A percentile compares a stretch with the other conserved stretches of the same genome.
These are phyloP conservation scores for Sclerospora graminicola DNA, from an alignment of 352 stramenopile genomes.

Conservation along the genomic window DNA sequence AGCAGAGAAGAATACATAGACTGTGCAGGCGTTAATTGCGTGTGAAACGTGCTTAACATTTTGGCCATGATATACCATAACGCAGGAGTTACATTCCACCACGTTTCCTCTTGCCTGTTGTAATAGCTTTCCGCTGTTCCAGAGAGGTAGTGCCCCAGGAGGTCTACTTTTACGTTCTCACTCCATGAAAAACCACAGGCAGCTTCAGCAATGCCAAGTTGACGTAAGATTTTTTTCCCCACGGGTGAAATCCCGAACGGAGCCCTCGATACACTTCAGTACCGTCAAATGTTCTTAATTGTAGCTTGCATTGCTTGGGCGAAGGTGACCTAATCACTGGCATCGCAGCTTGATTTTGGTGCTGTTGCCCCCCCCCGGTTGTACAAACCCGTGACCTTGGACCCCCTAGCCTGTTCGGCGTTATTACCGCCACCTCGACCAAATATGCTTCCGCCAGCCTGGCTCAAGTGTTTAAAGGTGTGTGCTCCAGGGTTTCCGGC, in stretches of 20 bases:
- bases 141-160: neutral
- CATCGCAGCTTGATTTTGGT: neutral
- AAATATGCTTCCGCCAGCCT: no score
- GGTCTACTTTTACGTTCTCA: slow-evolving; percentile 2
- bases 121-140: slow-evolving; percentile 1
- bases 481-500: no score
- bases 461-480: no score
- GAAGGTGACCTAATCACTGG: neutral
- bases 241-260: neutral
- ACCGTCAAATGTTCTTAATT: neutral
- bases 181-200: neutral
- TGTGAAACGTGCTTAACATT: neutral
- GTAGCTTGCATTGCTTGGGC: neutral
- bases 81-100: neutral
- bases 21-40: neutral
- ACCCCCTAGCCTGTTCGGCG: no score
- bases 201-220: neutral
- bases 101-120: slow-evolving; percentile 4
- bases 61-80: slow-evolving; percentile 2
- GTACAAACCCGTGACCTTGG: slow-evolving; percentile 4
- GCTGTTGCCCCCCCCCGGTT: neutral
- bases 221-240: neutral
- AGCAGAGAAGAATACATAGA: neutral
- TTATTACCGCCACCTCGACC: no score
- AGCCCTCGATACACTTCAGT: neutral